Percentiles rank a stretch among this genome's conserved stretches.
phyloP scores from a whole-genome alignment of 2,329 filamentous ascomycete species.

The Epichloe typhina region DNA sequence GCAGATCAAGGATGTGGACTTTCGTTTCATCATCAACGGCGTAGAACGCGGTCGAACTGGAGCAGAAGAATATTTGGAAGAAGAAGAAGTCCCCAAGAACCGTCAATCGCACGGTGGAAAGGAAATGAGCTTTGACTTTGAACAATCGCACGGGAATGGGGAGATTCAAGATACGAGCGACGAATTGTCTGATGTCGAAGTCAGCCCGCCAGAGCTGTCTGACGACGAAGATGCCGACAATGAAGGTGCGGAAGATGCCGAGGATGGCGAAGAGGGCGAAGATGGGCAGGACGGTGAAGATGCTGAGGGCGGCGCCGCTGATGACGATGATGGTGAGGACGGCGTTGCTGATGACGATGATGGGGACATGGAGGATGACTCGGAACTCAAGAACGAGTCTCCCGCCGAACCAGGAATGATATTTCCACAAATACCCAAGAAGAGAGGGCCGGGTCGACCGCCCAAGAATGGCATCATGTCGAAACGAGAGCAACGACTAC shows the following conservation, averaged over 20 bases:
- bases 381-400: conserved; percentile 16
- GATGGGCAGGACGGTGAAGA: conserved; percentile 10
- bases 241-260: conserved; percentile 15
- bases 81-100: conserved; percentile 35
- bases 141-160: conserved; percentile 45
- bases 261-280: conserved; percentile 10
- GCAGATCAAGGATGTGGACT: conserved; percentile 57
- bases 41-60: conserved; percentile 44
- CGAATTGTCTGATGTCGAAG: conserved; percentile 31
- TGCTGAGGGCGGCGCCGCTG: background rate
- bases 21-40: conserved; percentile 56
- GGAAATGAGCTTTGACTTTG: conserved; percentile 63
- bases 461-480: conserved; percentile 78
- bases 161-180: conserved; percentile 44
- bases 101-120: conserved; percentile 45
- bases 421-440: conserved; percentile 40
- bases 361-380: conserved; percentile 9
- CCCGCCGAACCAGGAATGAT: conserved; percentile 21
- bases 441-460: conserved; percentile 65
- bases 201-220: conserved; percentile 27
- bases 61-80: conserved; percentile 41
- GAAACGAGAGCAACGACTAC: conserved; percentile 55
- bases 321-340: conserved; percentile 4
- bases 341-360: conserved; percentile 11
- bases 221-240: conserved; percentile 23